A percentile compares a stretch with the other conserved stretches of the same genome.
These are phyloP conservation scores for Nasturtium officinale DNA, from an alignment of 345 rosid genomes.

Conservation along the genomic window DNA sequence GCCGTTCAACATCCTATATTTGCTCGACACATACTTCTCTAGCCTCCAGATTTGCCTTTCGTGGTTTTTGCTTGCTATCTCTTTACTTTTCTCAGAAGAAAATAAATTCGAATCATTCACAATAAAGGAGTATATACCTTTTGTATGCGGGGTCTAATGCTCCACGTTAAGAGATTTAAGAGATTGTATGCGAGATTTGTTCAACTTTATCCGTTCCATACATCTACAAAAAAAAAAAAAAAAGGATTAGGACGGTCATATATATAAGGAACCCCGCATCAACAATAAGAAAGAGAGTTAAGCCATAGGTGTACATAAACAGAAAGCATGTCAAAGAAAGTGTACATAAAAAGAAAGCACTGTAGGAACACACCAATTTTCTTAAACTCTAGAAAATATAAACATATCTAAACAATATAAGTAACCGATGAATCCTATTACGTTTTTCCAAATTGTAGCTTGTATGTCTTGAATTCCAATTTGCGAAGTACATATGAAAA, in stretches of 20 bases:
- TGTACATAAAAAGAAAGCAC: not conserved
- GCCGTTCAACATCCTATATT: slow-evolving; percentile 39
- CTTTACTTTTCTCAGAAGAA: not conserved
- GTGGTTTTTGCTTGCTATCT: not conserved
- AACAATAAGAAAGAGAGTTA: not conserved
- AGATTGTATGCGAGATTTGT: not conserved
- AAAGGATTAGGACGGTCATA: not conserved
- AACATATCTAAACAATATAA: not conserved
- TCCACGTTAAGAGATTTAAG: not conserved
- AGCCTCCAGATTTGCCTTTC: not conserved
- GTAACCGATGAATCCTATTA: not conserved
- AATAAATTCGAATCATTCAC: not conserved
- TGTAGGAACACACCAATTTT: no score
- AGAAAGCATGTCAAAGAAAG: no score
- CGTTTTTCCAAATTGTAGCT: not conserved
- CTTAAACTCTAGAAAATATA: not conserved
- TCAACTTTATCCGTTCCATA: not conserved
- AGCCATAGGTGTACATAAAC: no score
- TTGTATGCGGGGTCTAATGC: not conserved
- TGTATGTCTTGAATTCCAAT: not conserved
- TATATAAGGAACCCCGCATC: not conserved
- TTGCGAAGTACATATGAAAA: not conserved
- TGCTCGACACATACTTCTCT: slow-evolving; percentile 31
- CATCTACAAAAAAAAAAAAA: not conserved
- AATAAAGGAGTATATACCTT: not conserved